A percentile compares a stretch with the other conserved stretches of the same genome.
These are phyloP conservation scores for Picocystis sp. DNA, from an alignment of 163 green algal species.

Conservation along the genomic window DNA sequence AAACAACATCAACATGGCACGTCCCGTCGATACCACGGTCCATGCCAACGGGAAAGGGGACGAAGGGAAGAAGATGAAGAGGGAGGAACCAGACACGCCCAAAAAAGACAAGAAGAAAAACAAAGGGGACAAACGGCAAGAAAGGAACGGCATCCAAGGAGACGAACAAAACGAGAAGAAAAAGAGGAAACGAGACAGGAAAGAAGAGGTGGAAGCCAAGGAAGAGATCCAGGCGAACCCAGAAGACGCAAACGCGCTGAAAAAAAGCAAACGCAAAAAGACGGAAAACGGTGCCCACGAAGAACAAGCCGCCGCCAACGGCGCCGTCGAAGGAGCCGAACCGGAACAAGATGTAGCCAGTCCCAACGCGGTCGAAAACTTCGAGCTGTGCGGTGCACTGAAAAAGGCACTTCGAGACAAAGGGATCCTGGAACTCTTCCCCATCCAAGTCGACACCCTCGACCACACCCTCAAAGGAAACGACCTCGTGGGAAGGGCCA, in stretches of 20 bases:
- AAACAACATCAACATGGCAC: too few species aligned
- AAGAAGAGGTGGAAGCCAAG: constrained; percentile 1
- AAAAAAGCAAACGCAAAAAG: neutral
- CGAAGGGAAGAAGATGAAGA: too few species aligned
- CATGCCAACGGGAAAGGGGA: too few species aligned
- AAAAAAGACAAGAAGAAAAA: constrained; percentile 7
- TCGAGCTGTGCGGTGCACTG: constrained; percentile 42
- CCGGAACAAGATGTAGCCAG: neutral
- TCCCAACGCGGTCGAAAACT: constrained; percentile 40
- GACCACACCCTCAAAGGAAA: constrained; percentile 44
- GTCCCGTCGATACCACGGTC: too few species aligned
- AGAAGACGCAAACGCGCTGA: constrained; percentile 1
- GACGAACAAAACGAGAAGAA: constrained; percentile 1
- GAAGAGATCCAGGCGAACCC: neutral
- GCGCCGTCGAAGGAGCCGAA: too few species aligned
- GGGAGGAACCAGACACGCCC: neutral
- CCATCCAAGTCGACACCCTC: constrained; percentile 67
- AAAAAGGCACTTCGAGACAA: constrained; percentile 40
- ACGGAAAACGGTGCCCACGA: neutral
- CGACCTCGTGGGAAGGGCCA: constrained; percentile 81
- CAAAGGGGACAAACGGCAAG: constrained; percentile 7
- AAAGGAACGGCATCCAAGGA: constrained; percentile 18
- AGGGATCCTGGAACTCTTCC: constrained; percentile 58
- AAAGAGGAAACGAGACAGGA: constrained; percentile 2
- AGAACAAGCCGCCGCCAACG: neutral